phyloP scores from a whole-genome alignment of 176 grass and related monocot genomes.

The Hyparrhenia diplandra region DNA sequence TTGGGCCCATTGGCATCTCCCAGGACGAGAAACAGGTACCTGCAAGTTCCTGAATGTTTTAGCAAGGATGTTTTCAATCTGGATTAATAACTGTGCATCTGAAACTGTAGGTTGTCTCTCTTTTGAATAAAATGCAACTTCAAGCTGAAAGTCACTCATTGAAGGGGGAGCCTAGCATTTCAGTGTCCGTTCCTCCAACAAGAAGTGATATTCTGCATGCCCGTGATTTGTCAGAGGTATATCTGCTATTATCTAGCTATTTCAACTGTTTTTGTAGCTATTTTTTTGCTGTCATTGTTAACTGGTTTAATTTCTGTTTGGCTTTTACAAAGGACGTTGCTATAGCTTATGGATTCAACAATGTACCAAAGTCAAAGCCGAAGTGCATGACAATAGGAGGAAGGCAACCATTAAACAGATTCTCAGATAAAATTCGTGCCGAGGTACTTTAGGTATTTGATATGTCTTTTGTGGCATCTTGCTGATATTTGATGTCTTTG shows the following conservation, averaged over 20 bases:
- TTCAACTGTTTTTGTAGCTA: background rate
- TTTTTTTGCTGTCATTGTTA: background rate
- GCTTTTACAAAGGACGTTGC: slow-evolving; percentile 75
- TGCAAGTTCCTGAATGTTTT: background rate
- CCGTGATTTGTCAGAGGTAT: slow-evolving; percentile 69
- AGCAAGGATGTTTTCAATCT: background rate
- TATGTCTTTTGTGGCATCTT: background rate
- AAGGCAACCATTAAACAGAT: slow-evolving; percentile 81
- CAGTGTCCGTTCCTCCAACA: slow-evolving; percentile 70
- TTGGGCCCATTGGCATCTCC: slow-evolving; percentile 82
- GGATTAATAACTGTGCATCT: slow-evolving; percentile 2
- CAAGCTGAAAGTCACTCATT: slow-evolving; percentile 49
- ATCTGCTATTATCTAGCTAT: background rate
- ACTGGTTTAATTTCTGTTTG: background rate
- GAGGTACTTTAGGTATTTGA: slow-evolving; percentile 46
- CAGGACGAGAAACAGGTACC: slow-evolving; percentile 65
- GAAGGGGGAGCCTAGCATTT: slow-evolving; percentile 37
- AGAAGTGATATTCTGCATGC: slow-evolving; percentile 83
- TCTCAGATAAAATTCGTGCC: slow-evolving; percentile 95
- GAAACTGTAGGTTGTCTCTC: slow-evolving; percentile 66
- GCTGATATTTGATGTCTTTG: too few species aligned
- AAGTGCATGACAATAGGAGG: slow-evolving; percentile 83
- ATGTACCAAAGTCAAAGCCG: slow-evolving; percentile 87
- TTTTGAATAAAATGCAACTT: slow-evolving; percentile 96
- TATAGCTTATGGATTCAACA: slow-evolving; percentile 97